phyloP scores from a whole-genome alignment of 106 monocot genomes.

The Dactylorhiza incarnata region DNA sequence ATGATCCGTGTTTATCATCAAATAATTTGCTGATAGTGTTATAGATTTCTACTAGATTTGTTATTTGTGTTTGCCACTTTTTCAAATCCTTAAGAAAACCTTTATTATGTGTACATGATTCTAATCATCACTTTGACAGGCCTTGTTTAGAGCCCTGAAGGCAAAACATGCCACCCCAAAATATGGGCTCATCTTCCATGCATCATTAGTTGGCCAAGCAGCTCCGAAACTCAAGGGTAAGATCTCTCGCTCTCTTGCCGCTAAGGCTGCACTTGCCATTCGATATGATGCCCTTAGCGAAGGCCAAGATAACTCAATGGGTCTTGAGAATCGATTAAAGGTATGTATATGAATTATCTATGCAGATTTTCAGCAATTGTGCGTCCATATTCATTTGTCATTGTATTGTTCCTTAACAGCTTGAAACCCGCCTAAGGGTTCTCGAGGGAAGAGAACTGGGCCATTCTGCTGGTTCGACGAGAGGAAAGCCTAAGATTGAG shows the following conservation, averaged over 20 bases:
- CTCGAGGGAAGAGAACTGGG: slow-evolving; percentile 91
- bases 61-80: neutral
- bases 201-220: slow-evolving; percentile 87
- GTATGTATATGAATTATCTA: slow-evolving; percentile 22
- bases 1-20: too few relatives aligned
- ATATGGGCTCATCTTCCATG: slow-evolving; percentile 91
- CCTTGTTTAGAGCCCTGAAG: slow-evolving; percentile 92
- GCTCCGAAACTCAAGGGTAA: slow-evolving; percentile 88
- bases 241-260: slow-evolving; percentile 87
- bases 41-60: too few relatives aligned
- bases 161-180: slow-evolving; percentile 94
- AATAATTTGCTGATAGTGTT: too few relatives aligned
- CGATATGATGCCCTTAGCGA: slow-evolving; percentile 93
- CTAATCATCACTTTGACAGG: slow-evolving; percentile 31
- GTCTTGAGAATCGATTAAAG: slow-evolving; percentile 78
- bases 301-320: slow-evolving; percentile 61
- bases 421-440: slow-evolving; percentile 70
- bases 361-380: neutral
- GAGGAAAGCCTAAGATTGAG: slow-evolving; percentile 96
- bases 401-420: slow-evolving; percentile 23
- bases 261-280: slow-evolving; percentile 76
- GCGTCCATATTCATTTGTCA: neutral
- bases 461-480: slow-evolving; percentile 65
- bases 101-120: neutral
- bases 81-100: neutral